These are phyloP conservation scores for Aureobasidium sp. DNA, from an alignment of 2,329 filamentous ascomycete genomes.

Conservation along the genomic window DNA sequence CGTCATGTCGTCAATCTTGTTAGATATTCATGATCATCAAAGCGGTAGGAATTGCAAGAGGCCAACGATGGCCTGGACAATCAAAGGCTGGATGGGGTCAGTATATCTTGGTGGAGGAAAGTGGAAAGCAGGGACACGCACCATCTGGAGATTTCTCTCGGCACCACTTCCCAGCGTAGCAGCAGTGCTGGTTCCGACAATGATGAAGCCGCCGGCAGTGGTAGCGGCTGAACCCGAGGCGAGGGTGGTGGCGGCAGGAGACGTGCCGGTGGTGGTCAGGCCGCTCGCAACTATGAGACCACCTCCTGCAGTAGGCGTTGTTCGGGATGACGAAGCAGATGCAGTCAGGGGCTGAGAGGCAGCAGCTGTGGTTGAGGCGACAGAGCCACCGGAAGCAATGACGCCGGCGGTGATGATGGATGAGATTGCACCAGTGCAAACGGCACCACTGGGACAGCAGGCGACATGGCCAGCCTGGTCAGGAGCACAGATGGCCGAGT, in stretches of 20 bases:
- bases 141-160: conserved; percentile 21
- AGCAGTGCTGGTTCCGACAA: conserved; percentile 25
- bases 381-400: conserved; percentile 19
- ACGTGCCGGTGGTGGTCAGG: conserved; percentile 13
- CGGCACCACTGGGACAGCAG: conserved; percentile 50
- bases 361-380: conserved; percentile 16
- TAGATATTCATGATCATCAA: conserved; percentile 1
- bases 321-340: conserved; percentile 15
- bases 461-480: conserved; percentile 50
- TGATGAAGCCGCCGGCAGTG: conserved; percentile 22
- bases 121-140: conserved; percentile 21
- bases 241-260: conserved; percentile 15
- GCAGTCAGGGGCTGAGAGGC: conserved; percentile 16
- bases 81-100: conserved; percentile 17
- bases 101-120: not conserved
- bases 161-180: conserved; percentile 24
- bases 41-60: conserved; percentile 21
- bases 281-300: conserved; percentile 20
- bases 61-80: conserved; percentile 20
- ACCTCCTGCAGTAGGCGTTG: conserved; percentile 18
- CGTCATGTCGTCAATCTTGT: not conserved
- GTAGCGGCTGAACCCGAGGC: conserved; percentile 15
- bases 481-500: conserved; percentile 44
- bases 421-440: conserved; percentile 48
- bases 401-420: conserved; percentile 27